A percentile compares a stretch with the other conserved stretches of the same genome.
phyloP scores from a whole-genome alignment of 177 flowering plant species.

The Vitis hybrid region DNA sequence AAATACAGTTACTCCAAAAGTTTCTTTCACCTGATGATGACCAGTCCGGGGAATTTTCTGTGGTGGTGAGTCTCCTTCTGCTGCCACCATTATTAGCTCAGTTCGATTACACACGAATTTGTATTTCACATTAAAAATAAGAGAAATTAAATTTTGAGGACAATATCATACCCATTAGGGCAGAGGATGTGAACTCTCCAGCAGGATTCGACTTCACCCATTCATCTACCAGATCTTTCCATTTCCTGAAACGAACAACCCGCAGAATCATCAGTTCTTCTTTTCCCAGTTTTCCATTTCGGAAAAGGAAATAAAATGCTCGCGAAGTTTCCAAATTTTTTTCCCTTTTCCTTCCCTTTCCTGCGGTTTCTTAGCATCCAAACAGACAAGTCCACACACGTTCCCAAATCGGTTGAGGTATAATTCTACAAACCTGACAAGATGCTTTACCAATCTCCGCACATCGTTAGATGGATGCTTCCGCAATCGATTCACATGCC shows the following conservation, averaged over 20 bases:
- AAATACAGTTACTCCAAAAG: neutral
- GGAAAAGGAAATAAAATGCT: too few species aligned
- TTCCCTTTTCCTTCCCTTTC: neutral
- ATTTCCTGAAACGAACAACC: slow-evolving; percentile 57
- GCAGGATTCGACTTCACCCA: slow-evolving; percentile 69
- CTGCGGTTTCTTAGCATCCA: neutral
- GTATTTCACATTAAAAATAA: neutral
- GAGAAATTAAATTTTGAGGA: neutral
- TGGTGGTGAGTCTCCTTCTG: slow-evolving; percentile 81
- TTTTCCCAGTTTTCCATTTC: neutral
- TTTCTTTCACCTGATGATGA: slow-evolving; percentile 63
- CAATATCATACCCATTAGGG: slow-evolving; percentile 34
- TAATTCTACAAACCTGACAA: slow-evolving; percentile 65
- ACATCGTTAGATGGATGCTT: slow-evolving; percentile 81
- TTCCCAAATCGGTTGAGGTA: neutral
- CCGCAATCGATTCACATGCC: slow-evolving; percentile 80
- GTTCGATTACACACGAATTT: neutral
- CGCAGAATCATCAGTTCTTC: neutral
- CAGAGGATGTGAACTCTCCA: slow-evolving; percentile 41
- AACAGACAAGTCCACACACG: neutral
- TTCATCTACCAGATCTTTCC: slow-evolving; percentile 93
- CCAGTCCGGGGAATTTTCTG: slow-evolving; percentile 61
- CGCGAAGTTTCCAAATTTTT: too few species aligned
- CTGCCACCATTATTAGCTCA: slow-evolving; percentile 33
- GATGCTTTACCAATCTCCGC: slow-evolving; percentile 73